Percentiles rank a stretch among this genome's conserved stretches.
Conservation (phyloP, 192 early-diverging fungal genomes). For the Tieghemiomyces parasiticus region DNA sequence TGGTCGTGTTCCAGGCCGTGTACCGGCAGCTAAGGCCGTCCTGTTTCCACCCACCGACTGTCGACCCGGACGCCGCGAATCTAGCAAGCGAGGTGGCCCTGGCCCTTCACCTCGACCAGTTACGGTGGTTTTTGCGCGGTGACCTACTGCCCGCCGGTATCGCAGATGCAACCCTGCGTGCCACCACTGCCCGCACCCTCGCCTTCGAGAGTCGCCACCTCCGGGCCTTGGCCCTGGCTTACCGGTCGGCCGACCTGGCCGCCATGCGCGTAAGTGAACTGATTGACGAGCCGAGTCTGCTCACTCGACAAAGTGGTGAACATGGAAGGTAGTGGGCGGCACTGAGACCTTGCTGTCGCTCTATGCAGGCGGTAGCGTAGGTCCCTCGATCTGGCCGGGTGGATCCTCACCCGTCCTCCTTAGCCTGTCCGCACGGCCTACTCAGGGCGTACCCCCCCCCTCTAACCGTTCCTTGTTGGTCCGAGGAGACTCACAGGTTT, state of each 20-base stretch:
- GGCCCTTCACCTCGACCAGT: slow-evolving; percentile 1
- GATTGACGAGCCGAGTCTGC: background rate
- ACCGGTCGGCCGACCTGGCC: background rate
- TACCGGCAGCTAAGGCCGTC: background rate
- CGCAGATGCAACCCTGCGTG: too few relatives aligned
- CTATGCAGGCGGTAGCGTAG: too few relatives aligned
- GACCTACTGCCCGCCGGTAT: background rate
- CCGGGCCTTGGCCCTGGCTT: background rate
- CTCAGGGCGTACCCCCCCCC: too few relatives aligned
- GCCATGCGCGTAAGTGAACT: background rate
- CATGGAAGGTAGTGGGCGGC: too few relatives aligned
- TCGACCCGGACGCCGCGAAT: background rate
- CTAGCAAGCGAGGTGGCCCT: background rate
- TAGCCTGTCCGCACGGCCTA: too few relatives aligned
- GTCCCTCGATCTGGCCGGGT: too few relatives aligned
- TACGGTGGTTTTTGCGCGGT: background rate
- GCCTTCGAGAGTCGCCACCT: background rate
- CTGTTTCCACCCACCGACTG: background rate
- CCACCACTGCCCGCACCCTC: too few relatives aligned
- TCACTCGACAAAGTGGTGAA: too few relatives aligned
- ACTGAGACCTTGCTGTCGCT: too few relatives aligned
- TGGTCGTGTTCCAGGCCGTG: background rate
- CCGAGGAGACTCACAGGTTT: too few relatives aligned
- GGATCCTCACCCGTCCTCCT: too few relatives aligned
- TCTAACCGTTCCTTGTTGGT: too few relatives aligned